These are phyloP conservation scores for Rhizophlyctis rosea DNA, from an alignment of 192 early-diverging fungal species.

Conservation along the genomic window DNA sequence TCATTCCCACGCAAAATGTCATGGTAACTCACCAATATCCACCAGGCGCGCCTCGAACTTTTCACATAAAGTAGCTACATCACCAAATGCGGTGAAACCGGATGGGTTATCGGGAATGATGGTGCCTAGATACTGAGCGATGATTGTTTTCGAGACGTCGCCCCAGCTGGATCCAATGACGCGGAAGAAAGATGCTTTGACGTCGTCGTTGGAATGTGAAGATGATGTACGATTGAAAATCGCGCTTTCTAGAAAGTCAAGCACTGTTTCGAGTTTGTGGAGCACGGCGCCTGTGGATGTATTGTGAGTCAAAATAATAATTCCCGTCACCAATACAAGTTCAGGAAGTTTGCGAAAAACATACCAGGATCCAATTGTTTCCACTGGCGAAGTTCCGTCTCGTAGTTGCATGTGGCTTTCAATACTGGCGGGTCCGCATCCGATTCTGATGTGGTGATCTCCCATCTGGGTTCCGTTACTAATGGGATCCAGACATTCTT, in stretches of 20 bases:
- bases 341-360: no score
- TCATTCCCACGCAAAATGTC: neutral
- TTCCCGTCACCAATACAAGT: neutral
- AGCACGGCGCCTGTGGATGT: neutral
- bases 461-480: constrained; percentile 13
- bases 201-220: neutral
- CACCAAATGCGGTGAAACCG: neutral
- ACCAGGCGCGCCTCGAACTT: neutral
- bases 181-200: neutral
- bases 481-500: constrained; percentile 16
- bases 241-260: neutral
- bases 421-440: neutral
- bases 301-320: neutral
- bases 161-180: constrained; percentile 12
- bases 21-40: neutral
- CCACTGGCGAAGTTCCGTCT: neutral
- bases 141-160: constrained; percentile 1
- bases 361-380: neutral
- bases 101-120: constrained; percentile 5
- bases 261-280: neutral
- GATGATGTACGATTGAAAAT: neutral
- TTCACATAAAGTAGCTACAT: neutral
- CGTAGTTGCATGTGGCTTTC: neutral
- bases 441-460: neutral
- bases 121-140: constrained; percentile 4